Evolutionary conservation across 1,284 basidiomycete genomes (phyloP), one percentile per base, ranked within the genome.

Genomic region (Coniferiporia sulphurascens): DNA sequence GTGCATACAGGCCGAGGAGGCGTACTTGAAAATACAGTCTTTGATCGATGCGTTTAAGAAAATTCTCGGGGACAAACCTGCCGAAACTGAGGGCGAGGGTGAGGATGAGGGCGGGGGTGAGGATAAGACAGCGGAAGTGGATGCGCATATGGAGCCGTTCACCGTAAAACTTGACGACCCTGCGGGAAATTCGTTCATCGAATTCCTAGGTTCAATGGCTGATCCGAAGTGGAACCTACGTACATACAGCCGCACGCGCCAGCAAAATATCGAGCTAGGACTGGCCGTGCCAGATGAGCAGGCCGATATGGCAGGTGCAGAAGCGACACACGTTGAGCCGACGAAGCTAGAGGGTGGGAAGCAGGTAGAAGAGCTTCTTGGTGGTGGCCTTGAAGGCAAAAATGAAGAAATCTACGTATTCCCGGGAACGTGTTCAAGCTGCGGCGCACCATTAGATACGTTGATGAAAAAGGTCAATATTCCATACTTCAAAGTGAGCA

Each of bases 391-490:
- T 4, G 55, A 56, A 43, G 73, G 72, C 27, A 63, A 70, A 52
- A 77, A 87, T 50, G 95, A 98, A 63, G 96, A 99, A 72, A 83
- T 99, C 10, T 93, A 86, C 71, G 83, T 86, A 13, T 99, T 99
- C 78, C 90, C 87, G 0, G 92, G 93, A 0, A 78, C 83, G 2
- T 99, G 97, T 73, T 91, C 92, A 8, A 91, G 90, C 63, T 99
- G 97, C 73, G 88, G 89, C 1, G 88, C 89, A 62, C 79, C 84
- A 7, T 78, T 94, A 21, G 83, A 93, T 69, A 99, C 96, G 0
- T 77, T 87, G 65, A 98, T 99, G 93, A 96, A 99, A 81, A 93
- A 91, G 70, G 90, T 99, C 67, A 87, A 87, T 68, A 98, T 99
- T 65, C 97, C 97, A 0, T 96, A 99, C 75, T 99, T 99, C 82